Base-by-base conservation (phyloP, 1,139 yeast species). In the Candida freyschussii region DNA sequence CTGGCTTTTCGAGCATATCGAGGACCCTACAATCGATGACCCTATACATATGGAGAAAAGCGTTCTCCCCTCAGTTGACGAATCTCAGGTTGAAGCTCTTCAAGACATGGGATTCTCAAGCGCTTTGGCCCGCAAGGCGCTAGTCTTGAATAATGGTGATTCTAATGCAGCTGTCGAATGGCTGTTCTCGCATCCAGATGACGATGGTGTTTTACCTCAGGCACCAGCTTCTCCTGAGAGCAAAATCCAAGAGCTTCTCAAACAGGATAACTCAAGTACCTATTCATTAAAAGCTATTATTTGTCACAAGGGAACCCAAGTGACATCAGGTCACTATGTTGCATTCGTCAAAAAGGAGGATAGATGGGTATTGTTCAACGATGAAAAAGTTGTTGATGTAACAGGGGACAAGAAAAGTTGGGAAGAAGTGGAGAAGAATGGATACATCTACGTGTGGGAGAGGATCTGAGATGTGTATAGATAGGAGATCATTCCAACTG, bases 271-370 rank as follows among this genome's bases (percentile, higher is more conserved):
- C 7, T 14, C 41, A 2, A 34, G 44, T 10, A 59, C 56, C 22
- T 91, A 83, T 53, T 49, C 53, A 12, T 60, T 91, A 27, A 69
- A 74, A 34, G 84, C 86, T 0, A 84, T 86, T 8, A 71, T 91
- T 15, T 89, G 97, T 53, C 99, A 91, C 57, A 91, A 91, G 56
- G 99, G 99, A 9, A 69, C 81, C 1, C 85, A 96, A 13, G 85
- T 91, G 2, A 96, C 91, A 43, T 86, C 96, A 0, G 98, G 98
- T 1, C 99, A 91, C 57, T 91, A 91, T 55, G 97, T 93, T 24
- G 89, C 82, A 1, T 91, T 83, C 50, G 67, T 87, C 28, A 66
- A 65, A 34, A 73, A 73, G 44, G 58, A 67, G 2, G 66, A 66
- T 5, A 58, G 59, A 27, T 89, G 97, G 96, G 80, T 83, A 0